Percentiles rank a stretch among this genome's conserved stretches.
phyloP scores from a whole-genome alignment of 1,284 basidiomycete genomes.

The Melampsora larici-populina region DNA sequence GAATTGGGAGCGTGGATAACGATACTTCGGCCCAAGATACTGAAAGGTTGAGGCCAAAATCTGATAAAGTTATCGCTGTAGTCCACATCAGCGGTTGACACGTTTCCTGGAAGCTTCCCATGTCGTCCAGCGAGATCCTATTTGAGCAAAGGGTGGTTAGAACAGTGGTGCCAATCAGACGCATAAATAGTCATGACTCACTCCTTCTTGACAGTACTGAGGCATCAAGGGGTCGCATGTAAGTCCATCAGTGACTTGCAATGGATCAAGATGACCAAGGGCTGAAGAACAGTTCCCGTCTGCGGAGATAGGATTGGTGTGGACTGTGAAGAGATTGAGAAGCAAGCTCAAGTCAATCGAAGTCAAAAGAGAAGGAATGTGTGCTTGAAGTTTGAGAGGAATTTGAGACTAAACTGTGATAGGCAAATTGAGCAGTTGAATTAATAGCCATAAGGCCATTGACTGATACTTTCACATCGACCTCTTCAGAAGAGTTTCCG shows the following conservation, averaged over 20 bases:
- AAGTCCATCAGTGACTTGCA: constrained; percentile 46
- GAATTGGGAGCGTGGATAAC: constrained; percentile 48
- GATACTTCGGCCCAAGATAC: constrained; percentile 49
- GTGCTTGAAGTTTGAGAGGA: neutral
- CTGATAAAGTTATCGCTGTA: constrained; percentile 47
- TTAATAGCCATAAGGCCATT: constrained; percentile 29
- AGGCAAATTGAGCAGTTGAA: constrained; percentile 23
- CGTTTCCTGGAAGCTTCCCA: constrained; percentile 47
- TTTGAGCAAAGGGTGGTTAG: neutral
- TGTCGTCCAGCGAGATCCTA: constrained; percentile 50
- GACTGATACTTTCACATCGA: constrained; percentile 20
- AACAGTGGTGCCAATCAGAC: neutral
- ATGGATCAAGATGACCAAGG: constrained; percentile 48
- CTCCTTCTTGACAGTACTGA: constrained; percentile 49
- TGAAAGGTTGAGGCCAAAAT: constrained; percentile 49
- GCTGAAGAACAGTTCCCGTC: constrained; percentile 47
- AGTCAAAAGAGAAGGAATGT: neutral
- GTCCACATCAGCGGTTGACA: constrained; percentile 31
- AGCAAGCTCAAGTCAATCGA: neutral
- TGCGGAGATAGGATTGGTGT: constrained; percentile 47
- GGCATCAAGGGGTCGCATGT: constrained; percentile 48
- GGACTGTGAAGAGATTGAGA: constrained; percentile 39
- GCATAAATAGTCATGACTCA: neutral
- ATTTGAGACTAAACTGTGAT: constrained; percentile 32
- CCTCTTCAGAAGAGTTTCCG: constrained; percentile 10